Evolutionary conservation across 495 filamentous ascomycete genomes (phyloP), one percentile per base, ranked within the genome.

Genomic region (Articulospora tetracladia): DNA sequence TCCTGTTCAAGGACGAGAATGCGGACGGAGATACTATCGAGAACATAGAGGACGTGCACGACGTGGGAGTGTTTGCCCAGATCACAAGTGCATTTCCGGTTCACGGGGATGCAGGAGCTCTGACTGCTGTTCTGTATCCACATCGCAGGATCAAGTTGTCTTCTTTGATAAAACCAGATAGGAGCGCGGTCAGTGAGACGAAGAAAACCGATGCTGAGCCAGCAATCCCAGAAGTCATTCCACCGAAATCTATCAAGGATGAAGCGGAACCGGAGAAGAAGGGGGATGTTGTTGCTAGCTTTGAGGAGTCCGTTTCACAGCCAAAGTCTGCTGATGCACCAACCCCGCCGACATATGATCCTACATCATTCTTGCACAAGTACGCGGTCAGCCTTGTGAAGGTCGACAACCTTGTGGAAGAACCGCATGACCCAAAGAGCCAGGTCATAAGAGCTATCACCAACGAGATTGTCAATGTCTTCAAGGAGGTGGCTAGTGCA

Each of bases 381-480:
- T 93, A 91, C 69, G 84, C 88, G 20, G 92, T 99, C 66, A 96
- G 88, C 68, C 77, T 99, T 49, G 94, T 95, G 60, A 93, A 96
- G 66, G 91, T 97, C 20, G 93, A 97, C 47, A 99, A 99, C 64
- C 74, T 98, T 39, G 76, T 77, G 0, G 94, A 99, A 67, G 88
- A 96, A 66, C 86, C 90, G 0, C 87, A 87, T 70, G 95, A 99
- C 66, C 89, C 89, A 67, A 96, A 94, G 71, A 92, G 85, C 64
- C 85, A 85, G 17, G 81, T 92, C 22, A 90, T 97, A 57, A 84
- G 90, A 48, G 95, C 95, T 1, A 86, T 98, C 36, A 96, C 92
- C 19, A 94, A 90, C 70, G 95, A 99, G 70, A 98, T 98, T 59
- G 91, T 98, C 66, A 97, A 97, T 68, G 93, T 96, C 7, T 97